phyloP scores from a whole-genome alignment of 2,329 filamentous ascomycete species.

The Sclerotinia glacialis region DNA sequence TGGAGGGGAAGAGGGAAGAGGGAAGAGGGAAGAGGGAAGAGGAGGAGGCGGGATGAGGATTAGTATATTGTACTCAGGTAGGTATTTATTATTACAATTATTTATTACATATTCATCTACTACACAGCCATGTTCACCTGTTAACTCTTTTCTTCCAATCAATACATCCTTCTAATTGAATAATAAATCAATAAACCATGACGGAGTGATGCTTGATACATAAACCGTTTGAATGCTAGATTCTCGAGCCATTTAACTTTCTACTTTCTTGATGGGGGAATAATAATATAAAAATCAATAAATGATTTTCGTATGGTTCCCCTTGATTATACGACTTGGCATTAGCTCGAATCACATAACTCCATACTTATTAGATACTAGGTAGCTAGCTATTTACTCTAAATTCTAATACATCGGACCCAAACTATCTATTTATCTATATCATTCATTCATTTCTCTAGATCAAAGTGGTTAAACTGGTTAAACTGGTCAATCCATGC shows the following conservation, averaged over 20 bases:
- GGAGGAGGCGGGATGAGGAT: neutral
- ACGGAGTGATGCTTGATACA: neutral
- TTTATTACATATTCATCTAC: no score
- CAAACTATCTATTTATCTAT: neutral
- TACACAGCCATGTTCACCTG: neutral
- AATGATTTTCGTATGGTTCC: neutral
- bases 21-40: neutral
- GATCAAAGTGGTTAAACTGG: neutral
- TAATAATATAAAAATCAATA: conserved; percentile 15
- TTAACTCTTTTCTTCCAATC: neutral
- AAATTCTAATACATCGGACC: neutral
- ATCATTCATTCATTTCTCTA: neutral
- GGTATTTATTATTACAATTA: neutral
- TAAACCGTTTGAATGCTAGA: conserved; percentile 8
- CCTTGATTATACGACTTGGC: conserved; percentile 7
- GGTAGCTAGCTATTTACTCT: neutral
- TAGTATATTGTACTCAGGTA: neutral
- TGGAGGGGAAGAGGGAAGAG: neutral
- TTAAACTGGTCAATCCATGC: neutral
- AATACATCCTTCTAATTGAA: no score
- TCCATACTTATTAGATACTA: neutral
- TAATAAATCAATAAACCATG: neutral
- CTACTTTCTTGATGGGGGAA: neutral
- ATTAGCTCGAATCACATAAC: neutral
- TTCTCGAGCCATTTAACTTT: neutral